These are phyloP conservation scores for Thermomucor indicae-seudaticae DNA, from an alignment of 371 early-diverging fungal species.

Conservation along the genomic window DNA sequence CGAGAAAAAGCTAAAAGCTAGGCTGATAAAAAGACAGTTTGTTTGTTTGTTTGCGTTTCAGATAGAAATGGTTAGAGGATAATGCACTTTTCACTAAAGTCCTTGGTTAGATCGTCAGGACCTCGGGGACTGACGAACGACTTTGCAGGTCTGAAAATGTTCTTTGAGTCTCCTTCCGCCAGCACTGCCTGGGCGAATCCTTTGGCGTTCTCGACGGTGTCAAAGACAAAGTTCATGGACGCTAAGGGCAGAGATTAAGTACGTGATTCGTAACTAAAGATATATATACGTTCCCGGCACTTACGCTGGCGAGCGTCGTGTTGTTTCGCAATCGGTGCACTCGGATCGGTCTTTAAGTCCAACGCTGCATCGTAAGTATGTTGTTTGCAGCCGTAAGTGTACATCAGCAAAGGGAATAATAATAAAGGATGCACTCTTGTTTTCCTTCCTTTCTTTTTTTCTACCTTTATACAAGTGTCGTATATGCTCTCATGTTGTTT, in stretches of 20 bases:
- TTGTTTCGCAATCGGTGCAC: not conserved
- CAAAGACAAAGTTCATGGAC: conserved; percentile 10
- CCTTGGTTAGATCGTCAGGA: conserved; percentile 5
- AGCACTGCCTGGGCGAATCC: conserved; percentile 8
- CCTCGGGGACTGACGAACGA: conserved; percentile 12
- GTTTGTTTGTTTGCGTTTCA: too few species aligned
- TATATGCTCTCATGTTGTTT: too few species aligned
- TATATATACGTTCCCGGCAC: not conserved
- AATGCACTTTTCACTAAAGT: conserved; percentile 17
- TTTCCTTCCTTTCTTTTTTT: too few species aligned
- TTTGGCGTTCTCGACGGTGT: conserved; percentile 7
- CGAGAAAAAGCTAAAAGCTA: too few species aligned
- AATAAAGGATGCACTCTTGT: too few species aligned
- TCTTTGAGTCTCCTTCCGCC: not conserved
- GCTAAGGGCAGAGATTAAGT: not conserved
- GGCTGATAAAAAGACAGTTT: too few species aligned
- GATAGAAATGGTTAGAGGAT: conserved; percentile 7
- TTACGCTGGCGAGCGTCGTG: not conserved
- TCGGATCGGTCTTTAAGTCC: not conserved
- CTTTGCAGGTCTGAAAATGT: conserved; percentile 9
- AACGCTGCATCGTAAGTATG: not conserved
- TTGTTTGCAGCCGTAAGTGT: too few species aligned
- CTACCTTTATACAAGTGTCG: too few species aligned
- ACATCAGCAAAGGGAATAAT: too few species aligned
- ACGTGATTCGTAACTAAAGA: not conserved